A percentile compares a stretch with the other conserved stretches of the same genome.
These are phyloP conservation scores for Dothistroma pini DNA, from an alignment of 2,329 filamentous ascomycete species.

Conservation along the genomic window DNA sequence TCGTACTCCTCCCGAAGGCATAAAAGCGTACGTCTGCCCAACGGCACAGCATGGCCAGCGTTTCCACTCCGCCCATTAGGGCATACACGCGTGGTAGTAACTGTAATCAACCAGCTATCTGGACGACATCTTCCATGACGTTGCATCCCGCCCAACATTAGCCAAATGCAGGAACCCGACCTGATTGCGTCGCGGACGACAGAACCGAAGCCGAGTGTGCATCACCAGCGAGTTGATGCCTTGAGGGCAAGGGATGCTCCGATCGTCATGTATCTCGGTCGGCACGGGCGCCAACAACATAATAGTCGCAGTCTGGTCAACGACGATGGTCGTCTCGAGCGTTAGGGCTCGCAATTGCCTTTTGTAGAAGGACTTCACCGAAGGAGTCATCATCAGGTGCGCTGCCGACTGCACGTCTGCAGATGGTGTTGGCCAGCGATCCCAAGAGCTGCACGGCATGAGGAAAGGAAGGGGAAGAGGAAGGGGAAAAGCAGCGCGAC, in stretches of 20 bases:
- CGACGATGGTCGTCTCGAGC: neutral
- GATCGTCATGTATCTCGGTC: neutral
- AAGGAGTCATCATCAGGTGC: neutral
- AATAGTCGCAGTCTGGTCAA: neutral
- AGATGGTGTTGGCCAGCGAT: neutral
- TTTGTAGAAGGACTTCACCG: neutral
- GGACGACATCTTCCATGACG: neutral
- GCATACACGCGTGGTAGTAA: neutral
- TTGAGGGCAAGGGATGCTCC: neutral
- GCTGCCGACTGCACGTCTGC: neutral
- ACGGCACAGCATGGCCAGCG: neutral
- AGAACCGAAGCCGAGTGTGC: neutral
- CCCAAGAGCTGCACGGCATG: neutral
- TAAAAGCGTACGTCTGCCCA: neutral
- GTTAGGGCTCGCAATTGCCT: neutral
- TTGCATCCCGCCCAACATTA: neutral
- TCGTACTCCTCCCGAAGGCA: neutral
- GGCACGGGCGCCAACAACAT: neutral
- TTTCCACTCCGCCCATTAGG: neutral
- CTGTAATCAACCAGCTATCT: neutral
- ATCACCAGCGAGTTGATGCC: neutral
- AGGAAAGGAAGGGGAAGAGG: too few relatives aligned
- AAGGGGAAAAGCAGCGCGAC: too few relatives aligned
- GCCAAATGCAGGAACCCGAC: neutral
- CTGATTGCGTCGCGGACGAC: neutral